Evolutionary conservation across 177 flowering plant species (phyloP).

Genomic region (Vitis hybrid): DNA sequence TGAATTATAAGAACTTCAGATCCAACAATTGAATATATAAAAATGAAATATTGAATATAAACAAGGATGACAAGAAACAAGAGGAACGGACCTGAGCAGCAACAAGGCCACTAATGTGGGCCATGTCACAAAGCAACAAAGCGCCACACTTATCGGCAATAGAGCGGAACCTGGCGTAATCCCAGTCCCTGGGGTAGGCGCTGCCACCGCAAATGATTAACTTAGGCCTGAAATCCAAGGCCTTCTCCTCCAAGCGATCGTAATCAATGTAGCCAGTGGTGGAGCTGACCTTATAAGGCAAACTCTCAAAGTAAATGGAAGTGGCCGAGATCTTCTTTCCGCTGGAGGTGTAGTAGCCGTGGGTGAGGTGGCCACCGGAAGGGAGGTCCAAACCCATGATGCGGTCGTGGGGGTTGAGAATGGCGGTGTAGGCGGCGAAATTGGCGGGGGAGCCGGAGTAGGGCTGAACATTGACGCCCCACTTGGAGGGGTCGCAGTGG

Average conservation of each 20-base stretch:
- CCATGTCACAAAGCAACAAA: constrained; percentile 94
- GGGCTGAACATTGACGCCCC: constrained; percentile 99
- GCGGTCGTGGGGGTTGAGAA: constrained; percentile 85
- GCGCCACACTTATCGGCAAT: constrained; percentile 96
- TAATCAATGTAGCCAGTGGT: constrained; percentile 84
- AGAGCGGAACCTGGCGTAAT: constrained; percentile 63
- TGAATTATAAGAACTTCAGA: constrained; percentile 11
- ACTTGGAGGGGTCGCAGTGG: constrained; percentile 58
- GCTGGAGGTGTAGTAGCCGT: constrained; percentile 85
- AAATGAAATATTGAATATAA: neutral
- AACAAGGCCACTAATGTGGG: constrained; percentile 98
- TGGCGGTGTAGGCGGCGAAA: constrained; percentile 97
- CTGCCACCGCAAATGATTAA: constrained; percentile 96
- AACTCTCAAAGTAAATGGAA: constrained; percentile 94
- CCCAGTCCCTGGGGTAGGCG: constrained; percentile 98
- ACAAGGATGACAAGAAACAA: neutral
- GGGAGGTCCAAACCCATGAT: constrained; percentile 96
- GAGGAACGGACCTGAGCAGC: constrained; percentile 80
- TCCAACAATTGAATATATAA: constrained; percentile 7
- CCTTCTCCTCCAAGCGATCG: constrained; percentile 96
- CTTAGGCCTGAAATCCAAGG: constrained; percentile 93
- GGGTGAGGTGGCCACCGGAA: constrained; percentile 86
- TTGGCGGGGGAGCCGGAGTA: constrained; percentile 94
- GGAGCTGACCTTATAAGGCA: constrained; percentile 89
- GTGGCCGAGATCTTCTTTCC: constrained; percentile 98